phyloP scores from a whole-genome alignment of 2,329 filamentous ascomycete genomes.

The Orbilia brochopaga region DNA sequence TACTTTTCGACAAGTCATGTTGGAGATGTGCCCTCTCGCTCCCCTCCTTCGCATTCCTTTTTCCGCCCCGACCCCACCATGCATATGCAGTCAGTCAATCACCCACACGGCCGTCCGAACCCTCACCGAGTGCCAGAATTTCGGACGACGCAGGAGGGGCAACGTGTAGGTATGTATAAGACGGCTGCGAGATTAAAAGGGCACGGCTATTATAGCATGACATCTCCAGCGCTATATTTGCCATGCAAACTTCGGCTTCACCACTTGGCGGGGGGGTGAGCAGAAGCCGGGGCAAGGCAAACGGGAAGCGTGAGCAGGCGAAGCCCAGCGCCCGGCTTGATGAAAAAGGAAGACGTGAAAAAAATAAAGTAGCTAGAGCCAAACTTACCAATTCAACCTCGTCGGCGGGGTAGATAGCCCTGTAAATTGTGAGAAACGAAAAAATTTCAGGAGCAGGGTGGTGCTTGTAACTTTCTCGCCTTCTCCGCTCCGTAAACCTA shows the following conservation, averaged over 20 bases:
- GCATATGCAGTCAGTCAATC: conserved; percentile 51
- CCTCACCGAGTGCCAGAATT: conserved; percentile 43
- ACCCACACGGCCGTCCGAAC: conserved; percentile 46
- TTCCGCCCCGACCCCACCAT: conserved; percentile 51
- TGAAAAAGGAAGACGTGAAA: conserved; percentile 49
- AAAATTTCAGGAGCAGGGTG: neutral
- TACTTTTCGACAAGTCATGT: neutral
- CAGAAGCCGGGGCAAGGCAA: conserved; percentile 22
- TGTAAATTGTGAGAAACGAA: conserved; percentile 16
- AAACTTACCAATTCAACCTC: conserved; percentile 21
- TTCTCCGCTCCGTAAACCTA: conserved; percentile 4
- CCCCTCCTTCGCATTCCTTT: conserved; percentile 26
- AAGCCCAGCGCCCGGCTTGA: conserved; percentile 31
- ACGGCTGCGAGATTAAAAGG: neutral
- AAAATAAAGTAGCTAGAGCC: conserved; percentile 14
- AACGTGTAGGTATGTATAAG: conserved; percentile 13
- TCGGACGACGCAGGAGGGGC: conserved; percentile 43
- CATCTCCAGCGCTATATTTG: conserved; percentile 3
- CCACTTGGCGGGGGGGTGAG: neutral
- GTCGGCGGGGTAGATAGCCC: conserved; percentile 31
- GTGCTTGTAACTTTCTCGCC: neutral
- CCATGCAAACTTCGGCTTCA: conserved; percentile 18
- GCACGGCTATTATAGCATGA: neutral
- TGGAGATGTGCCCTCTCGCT: neutral
- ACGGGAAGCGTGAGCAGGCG: conserved; percentile 45